Conservation (phyloP, 768 basidiomycete genomes). For the Steccherinum ochraceum region DNA sequence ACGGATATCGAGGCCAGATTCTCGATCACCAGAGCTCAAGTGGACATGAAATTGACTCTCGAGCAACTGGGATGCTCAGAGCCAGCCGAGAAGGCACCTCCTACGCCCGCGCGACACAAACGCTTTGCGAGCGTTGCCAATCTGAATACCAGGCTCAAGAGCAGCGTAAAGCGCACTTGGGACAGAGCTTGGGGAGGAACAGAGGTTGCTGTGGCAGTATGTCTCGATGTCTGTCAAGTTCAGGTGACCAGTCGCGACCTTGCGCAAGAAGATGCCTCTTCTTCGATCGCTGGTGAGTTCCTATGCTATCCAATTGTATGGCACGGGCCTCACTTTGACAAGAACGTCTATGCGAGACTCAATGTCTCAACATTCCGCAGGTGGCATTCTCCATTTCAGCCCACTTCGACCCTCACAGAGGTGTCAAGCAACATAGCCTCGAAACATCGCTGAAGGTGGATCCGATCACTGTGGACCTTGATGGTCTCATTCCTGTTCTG, state of each 20-base stretch:
- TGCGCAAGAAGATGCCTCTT: no score
- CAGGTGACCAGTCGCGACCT: conserved; percentile 16
- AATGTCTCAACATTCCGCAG: conserved; percentile 42
- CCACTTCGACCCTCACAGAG: conserved; percentile 53
- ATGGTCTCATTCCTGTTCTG: conserved; percentile 30
- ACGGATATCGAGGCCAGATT: conserved; percentile 48
- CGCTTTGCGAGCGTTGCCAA: conserved; percentile 44
- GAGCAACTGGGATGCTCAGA: conserved; percentile 39
- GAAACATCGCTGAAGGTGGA: conserved; percentile 39
- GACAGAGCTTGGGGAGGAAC: conserved; percentile 64
- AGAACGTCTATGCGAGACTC: neutral
- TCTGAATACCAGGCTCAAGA: conserved; percentile 58
- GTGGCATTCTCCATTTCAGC: conserved; percentile 42
- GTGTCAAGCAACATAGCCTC: conserved; percentile 50
- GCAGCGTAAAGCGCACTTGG: conserved; percentile 58
- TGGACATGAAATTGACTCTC: conserved; percentile 52
- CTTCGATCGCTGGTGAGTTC: no score
- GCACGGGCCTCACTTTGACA: neutral
- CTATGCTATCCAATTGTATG: no score
- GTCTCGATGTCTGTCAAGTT: conserved; percentile 42
- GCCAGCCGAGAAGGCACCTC: conserved; percentile 7
- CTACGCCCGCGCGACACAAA: conserved; percentile 9
- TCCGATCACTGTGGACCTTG: conserved; percentile 40
- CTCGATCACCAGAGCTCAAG: conserved; percentile 39
- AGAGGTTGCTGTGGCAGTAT: conserved; percentile 48